Base-by-base conservation (phyloP, 2,329 filamentous ascomycete genomes). In the Fusarium robinianum region DNA sequence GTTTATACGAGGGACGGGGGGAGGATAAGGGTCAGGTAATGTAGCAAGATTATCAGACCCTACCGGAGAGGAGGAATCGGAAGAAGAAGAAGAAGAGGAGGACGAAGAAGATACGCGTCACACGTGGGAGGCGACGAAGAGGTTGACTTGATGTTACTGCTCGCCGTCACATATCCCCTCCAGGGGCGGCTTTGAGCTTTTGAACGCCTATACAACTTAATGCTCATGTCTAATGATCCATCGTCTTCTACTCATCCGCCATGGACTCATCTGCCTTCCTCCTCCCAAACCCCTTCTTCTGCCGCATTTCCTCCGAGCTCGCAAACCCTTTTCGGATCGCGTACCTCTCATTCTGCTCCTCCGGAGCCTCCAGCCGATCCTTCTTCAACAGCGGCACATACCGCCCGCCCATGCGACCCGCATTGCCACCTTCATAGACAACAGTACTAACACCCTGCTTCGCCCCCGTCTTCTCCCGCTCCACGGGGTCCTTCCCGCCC, bases 1-100 rank as follows among this genome's bases (percentile, higher is more conserved):
- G 91, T 69, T 72, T 99, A 49, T 95, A 90, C 66, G 90, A 71
- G 49, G 53, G 56, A 26, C 61, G 61, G 49, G 60, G 51, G 17
- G 67, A 69, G 36, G 66, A 67, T 44, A 66, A 67, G 49, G 46
- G 45, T 24, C 44, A 57, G 39, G 24, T 23, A 16, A 48, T 25
- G 33, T 42, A 37, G 15, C n/a, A n/a, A 50, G 16, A 19, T 42
- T 50, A 37, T 56, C n/a, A n/a, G n/a, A n/a, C n/a, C n/a, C n/a
- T n/a, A n/a, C n/a, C n/a, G n/a, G n/a, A n/a, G n/a, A n/a, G n/a
- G n/a, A n/a, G n/a, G n/a, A n/a, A n/a, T n/a, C n/a, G n/a, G n/a
- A n/a, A n/a, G n/a, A n/a, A n/a, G n/a, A n/a, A n/a, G n/a, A n/a
- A n/a, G n/a, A n/a, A n/a, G n/a, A n/a, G n/a, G n/a, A n/a, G n/a